Percentiles rank a stretch among this genome's conserved stretches.
Evolutionary conservation across 2,329 filamentous ascomycete species (phyloP).

Genomic region (Colletotrichum tanaceti): DNA sequence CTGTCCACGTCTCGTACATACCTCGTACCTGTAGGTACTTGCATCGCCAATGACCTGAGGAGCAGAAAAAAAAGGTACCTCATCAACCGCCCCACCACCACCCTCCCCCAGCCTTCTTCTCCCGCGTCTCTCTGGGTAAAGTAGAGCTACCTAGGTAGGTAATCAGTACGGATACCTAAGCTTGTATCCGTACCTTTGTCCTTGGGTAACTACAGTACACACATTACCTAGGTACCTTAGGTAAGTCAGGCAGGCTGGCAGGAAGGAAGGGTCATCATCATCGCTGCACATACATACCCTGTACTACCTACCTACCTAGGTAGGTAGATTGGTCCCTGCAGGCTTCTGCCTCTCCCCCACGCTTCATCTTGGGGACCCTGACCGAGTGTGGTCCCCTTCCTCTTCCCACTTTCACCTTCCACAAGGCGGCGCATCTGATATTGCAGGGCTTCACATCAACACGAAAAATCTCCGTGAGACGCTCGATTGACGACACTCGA

Average conservation of each 20-base stretch:
- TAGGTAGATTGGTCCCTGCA: conserved; percentile 17
- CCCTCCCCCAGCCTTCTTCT: conserved; percentile 1
- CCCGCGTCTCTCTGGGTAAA: neutral
- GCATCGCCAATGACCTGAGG: too few species aligned
- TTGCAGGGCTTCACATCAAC: conserved; percentile 13
- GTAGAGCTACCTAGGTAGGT: too few species aligned
- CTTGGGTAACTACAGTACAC: too few species aligned
- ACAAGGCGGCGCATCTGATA: conserved; percentile 2
- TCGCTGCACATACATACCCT: neutral
- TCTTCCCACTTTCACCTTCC: neutral
- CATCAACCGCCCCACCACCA: neutral
- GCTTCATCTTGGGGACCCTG: conserved; percentile 15
- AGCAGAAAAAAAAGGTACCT: neutral
- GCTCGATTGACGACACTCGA: conserved; percentile 29
- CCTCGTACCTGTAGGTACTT: too few species aligned
- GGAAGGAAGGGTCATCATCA: too few species aligned
- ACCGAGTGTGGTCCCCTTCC: neutral
- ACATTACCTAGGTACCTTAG: too few species aligned
- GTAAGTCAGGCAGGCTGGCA: too few species aligned
- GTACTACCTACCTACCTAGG: too few species aligned
- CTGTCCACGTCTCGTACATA: too few species aligned
- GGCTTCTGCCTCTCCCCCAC: neutral
- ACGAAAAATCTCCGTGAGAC: conserved; percentile 27
- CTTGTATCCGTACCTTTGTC: too few species aligned
- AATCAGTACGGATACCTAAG: too few species aligned